Base-by-base conservation (phyloP, 106 monocot species). In the Dendrobium catenatum region DNA sequence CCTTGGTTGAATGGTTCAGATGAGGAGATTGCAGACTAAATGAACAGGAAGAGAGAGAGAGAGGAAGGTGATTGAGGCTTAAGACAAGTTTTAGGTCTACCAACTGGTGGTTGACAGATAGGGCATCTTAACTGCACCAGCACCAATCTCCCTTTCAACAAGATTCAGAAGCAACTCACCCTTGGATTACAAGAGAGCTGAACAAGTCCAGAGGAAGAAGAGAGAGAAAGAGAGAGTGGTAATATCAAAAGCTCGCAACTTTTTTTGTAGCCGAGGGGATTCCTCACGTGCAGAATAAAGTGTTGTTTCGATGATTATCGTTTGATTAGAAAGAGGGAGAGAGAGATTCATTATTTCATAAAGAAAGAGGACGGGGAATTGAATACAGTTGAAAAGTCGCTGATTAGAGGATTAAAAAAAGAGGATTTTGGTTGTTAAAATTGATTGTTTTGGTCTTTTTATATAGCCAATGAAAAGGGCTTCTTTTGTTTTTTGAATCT, bases 31-130 rank as follows among this genome's bases (percentile, higher is more conserved):
- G 10, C 51, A 66, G 22, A 66, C 8, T 2, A 66, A 66, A 66
- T 66, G 26, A 66, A 66, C 26, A 9, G 9, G 1, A 26, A 58
- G 58, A 17, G 42, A 81, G 55, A 61, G 46, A 37, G 37, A 31
- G 31, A 31, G 20, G 20, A 6, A 6, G 44, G 56, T 22, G 43
- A 46, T 46, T 46, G 64, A 26, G 31, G 10, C 55, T 86, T 80
- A 84, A 87, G 89, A 75, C 82, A 80, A 79, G 86, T 82, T 86
- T 94, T 91, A 90, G 94, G 91, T 94, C 89, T 85, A 94, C 94
- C 94, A 83, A 92, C 94, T 85, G 91, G 94, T 94, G 20, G 94
- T 66, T 26, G 64, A 66, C 64, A 80, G 89, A 89, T 84, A 78
- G 82, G 82, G 86, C 85, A 79, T 83, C 87, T 85, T 86, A 89